Evolutionary conservation across 768 basidiomycete genomes (phyloP).

Genomic region (Dioszegia aurantiaca): DNA sequence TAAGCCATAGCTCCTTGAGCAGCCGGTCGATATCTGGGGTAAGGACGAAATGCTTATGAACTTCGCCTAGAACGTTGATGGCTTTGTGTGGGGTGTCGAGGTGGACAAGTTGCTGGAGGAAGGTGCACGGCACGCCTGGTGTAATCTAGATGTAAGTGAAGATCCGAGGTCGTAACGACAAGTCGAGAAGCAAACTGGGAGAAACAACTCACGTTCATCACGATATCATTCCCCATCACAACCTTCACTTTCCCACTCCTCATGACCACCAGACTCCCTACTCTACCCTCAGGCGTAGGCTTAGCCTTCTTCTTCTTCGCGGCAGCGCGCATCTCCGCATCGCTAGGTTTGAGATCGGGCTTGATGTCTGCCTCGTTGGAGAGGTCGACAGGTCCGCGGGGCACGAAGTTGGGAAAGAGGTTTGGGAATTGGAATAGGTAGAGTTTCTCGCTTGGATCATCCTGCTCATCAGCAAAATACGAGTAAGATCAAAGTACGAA

Average conservation of each 20-base stretch:
- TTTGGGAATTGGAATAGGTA: slow-evolving; percentile 89
- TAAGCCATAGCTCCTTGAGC: slow-evolving; percentile 63
- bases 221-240: slow-evolving; percentile 72
- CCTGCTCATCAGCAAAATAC: slow-evolving; percentile 23
- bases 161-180: neutral
- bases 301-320: slow-evolving; percentile 46
- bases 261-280: slow-evolving; percentile 82
- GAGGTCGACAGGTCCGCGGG: slow-evolving; percentile 49
- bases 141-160: slow-evolving; percentile 60
- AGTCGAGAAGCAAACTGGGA: neutral
- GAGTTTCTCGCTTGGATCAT: slow-evolving; percentile 53
- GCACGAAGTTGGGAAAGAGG: slow-evolving; percentile 73
- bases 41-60: slow-evolving; percentile 77
- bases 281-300: slow-evolving; percentile 62
- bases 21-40: slow-evolving; percentile 79
- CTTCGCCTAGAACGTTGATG: slow-evolving; percentile 74
- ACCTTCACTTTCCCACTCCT: slow-evolving; percentile 82
- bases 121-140: slow-evolving; percentile 77
- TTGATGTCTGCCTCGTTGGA: slow-evolving; percentile 55
- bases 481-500: neutral
- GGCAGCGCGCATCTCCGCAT: slow-evolving; percentile 6
- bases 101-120: slow-evolving; percentile 80
- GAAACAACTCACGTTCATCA: slow-evolving; percentile 78
- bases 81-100: slow-evolving; percentile 63
- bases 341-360: slow-evolving; percentile 33